These are phyloP conservation scores for Hibiscus trionum DNA, from an alignment of 345 rosid species.

Conservation along the genomic window DNA sequence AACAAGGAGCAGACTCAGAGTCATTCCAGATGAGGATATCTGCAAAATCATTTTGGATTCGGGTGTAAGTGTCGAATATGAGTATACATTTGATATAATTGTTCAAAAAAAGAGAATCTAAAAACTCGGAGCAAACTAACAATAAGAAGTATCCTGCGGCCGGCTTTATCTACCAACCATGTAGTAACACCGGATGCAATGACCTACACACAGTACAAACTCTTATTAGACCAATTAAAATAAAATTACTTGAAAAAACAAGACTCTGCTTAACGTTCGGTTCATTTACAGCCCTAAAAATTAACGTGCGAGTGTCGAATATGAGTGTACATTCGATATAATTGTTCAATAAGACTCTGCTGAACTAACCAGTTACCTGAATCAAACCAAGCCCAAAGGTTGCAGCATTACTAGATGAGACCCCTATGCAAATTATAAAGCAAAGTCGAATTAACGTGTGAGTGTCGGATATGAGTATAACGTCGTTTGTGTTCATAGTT, in stretches of 20 bases:
- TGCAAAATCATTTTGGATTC: constrained; percentile 7
- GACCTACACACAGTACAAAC: constrained; percentile 37
- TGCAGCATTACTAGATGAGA: constrained; percentile 59
- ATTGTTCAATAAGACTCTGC: too few relatives aligned
- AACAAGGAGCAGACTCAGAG: constrained; percentile 58
- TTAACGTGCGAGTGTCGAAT: too few relatives aligned
- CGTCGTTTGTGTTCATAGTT: not conserved
- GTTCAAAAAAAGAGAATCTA: not conserved
- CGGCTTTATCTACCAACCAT: constrained; percentile 80
- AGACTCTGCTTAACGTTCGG: not conserved
- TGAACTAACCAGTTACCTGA: constrained; percentile 45
- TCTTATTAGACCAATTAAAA: not conserved
- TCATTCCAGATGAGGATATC: constrained; percentile 79
- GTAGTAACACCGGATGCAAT: constrained; percentile 69
- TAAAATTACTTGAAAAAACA: not conserved
- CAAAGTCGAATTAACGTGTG: not conserved
- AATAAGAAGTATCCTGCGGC: constrained; percentile 81
- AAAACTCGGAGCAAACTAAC: constrained; percentile 31
- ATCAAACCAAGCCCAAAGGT: constrained; percentile 66
- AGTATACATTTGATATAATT: not conserved
- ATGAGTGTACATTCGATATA: too few relatives aligned
- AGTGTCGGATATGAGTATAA: too few relatives aligned
- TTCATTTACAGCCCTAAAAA: too few relatives aligned
- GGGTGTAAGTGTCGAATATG: not conserved
- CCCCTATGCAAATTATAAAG: constrained; percentile 31